These are phyloP conservation scores for Kazachstania psychrophila DNA, from an alignment of 805 yeast genomes.

Conservation along the genomic window DNA sequence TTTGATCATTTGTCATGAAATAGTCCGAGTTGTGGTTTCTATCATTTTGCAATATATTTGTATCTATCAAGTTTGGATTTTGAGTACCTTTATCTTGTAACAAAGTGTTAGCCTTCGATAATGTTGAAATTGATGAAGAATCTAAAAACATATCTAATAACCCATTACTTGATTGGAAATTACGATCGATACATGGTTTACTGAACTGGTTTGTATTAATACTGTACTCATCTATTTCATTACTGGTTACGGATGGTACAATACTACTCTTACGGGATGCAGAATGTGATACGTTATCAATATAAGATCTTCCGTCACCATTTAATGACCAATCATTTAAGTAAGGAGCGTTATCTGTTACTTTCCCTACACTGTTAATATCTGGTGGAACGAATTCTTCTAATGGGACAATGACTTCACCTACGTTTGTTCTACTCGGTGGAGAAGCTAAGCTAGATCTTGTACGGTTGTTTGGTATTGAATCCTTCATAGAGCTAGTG, in stretches of 20 bases:
- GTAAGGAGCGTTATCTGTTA: constrained; percentile 14
- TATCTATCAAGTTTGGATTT: constrained; percentile 1
- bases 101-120: constrained; percentile 14
- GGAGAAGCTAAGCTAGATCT: neutral
- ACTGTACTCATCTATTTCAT: constrained; percentile 8
- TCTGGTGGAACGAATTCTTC: constrained; percentile 32
- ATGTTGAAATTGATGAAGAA: constrained; percentile 18
- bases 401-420: constrained; percentile 33
- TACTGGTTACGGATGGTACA: constrained; percentile 1
- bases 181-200: neutral
- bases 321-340: constrained; percentile 3
- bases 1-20: neutral
- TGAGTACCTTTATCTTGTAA: constrained; percentile 10
- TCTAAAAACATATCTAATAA: constrained; percentile 34
- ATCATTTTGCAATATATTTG: neutral
- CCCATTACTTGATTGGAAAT: constrained; percentile 24
- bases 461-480: neutral
- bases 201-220: neutral
- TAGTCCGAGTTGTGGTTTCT: neutral
- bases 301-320: too few relatives aligned
- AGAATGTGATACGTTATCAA: neutral
- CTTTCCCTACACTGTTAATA: constrained; percentile 27
- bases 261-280: neutral
- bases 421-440: constrained; percentile 21
- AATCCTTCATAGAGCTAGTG: neutral